Evolutionary conservation across 805 yeast species (phyloP), one percentile per base, ranked within the genome.

Genomic region (Teunomyces funiuensis): DNA sequence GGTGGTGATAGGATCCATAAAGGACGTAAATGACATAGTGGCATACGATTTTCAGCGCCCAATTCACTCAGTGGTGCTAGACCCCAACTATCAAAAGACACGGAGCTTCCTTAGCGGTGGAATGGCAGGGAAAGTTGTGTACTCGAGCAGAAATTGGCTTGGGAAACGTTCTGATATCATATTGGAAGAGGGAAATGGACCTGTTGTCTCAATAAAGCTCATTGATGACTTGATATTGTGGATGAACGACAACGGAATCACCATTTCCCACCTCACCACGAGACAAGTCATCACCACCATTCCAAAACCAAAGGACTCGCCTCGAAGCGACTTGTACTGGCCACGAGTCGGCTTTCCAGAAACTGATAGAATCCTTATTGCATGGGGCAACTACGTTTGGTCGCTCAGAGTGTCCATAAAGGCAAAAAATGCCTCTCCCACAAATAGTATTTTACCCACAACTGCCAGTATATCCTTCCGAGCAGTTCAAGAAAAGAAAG

Each of bases 1-100:
- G 0, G 85, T 91, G 0, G 88, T 88, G 1, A 77, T 88, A 4
- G 93, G 96, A 0, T 77, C 89, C 2, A 66, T 87, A 1, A 44
- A 49, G 1, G 85, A 83, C 47, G 78, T 77, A 14, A 64, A 69
- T 4, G 93, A 85, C 51, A 78, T 85, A 2, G 69, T 75, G 0
- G 89, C 88, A 2, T 83, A 78, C 51, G 95, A 90, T 61, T 86
- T 89, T 60, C 83, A 85, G 52, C 69, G 97, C 20, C 97, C 98
- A 0, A 76, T 93, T 0, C 95, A 89, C 56, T 82, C 95, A 0
- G 95, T 91, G 3, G 86, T 88, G 0, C 61, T 93, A 5, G 93
- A 86, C 51, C 79, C 80, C 8, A 77, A 82, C 42, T 93, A 88
- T 58, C 60, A 58, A 29, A 72, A 71, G 7, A 73, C 82, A 0